Evolutionary conservation across 192 early-diverging fungal genomes (phyloP).

Genomic region (Phlyctochytrium planicorne): DNA sequence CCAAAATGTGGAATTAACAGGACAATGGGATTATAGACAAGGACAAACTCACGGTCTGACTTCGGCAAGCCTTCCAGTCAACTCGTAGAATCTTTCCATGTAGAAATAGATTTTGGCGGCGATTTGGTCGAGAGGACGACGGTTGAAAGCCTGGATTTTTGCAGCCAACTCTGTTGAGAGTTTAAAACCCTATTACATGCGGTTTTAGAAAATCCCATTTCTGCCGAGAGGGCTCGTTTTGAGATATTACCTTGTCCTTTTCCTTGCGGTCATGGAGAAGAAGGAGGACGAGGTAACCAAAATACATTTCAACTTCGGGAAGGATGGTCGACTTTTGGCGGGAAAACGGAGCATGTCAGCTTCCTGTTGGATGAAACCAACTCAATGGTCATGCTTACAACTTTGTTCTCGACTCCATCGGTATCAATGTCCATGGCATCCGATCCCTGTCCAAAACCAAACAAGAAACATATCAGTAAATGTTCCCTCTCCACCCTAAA

Average conservation of each 20-base stretch:
- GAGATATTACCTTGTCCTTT: slow-evolving; percentile 70
- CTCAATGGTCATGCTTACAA: neutral
- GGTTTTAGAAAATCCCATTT: too few species aligned
- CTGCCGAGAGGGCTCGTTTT: too few species aligned
- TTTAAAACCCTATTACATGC: slow-evolving; percentile 56
- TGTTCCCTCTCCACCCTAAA: too few species aligned
- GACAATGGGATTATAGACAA: neutral
- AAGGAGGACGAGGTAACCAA: slow-evolving; percentile 78
- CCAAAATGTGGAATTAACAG: neutral
- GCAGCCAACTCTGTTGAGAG: slow-evolving; percentile 68
- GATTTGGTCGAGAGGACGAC: slow-evolving; percentile 88
- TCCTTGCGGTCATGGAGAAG: slow-evolving; percentile 78
- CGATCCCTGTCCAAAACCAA: neutral
- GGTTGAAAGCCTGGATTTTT: slow-evolving; percentile 66
- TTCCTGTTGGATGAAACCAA: neutral
- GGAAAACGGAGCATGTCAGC: too few species aligned
- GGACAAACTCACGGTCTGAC: slow-evolving; percentile 63
- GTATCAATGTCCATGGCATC: slow-evolving; percentile 12
- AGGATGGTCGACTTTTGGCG: slow-evolving; percentile 23
- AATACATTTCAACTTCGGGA: slow-evolving; percentile 85
- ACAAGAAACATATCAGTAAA: neutral
- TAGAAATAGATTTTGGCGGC: slow-evolving; percentile 92
- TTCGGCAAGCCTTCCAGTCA: slow-evolving; percentile 67
- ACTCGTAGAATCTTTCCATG: slow-evolving; percentile 87
- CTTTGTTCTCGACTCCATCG: neutral